phyloP scores from a whole-genome alignment of 331 rosid genomes.

The Prunus yedoensis region DNA sequence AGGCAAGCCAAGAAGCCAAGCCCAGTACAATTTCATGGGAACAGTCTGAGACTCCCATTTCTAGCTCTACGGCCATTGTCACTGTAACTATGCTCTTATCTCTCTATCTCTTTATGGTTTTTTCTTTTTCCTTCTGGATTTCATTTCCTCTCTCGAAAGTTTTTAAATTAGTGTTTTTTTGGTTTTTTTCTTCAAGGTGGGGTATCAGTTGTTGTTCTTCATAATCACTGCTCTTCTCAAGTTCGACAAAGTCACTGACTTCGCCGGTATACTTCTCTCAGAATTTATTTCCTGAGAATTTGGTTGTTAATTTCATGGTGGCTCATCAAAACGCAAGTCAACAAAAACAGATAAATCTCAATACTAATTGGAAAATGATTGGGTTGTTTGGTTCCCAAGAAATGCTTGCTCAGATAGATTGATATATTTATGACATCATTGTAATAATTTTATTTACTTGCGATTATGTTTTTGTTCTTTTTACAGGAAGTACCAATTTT shows the following conservation, averaged over 20 bases:
- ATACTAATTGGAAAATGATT: not conserved
- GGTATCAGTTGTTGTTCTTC: slow-evolving; percentile 73
- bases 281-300: slow-evolving; percentile 3
- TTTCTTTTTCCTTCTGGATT: too few species aligned
- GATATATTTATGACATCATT: not conserved
- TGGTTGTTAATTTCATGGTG: not conserved
- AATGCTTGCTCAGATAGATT: slow-evolving; percentile 5
- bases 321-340: not conserved
- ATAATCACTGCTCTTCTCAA: slow-evolving; percentile 88
- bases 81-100: too few species aligned
- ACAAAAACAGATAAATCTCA: not conserved
- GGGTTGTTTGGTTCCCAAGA: slow-evolving; percentile 23
- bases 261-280: slow-evolving; percentile 58
- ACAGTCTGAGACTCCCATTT: too few species aligned
- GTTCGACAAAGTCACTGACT: slow-evolving; percentile 94
- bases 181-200: slow-evolving; percentile 46
- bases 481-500: slow-evolving; percentile 89
- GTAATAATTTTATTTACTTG: not conserved
- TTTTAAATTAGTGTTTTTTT: slow-evolving; percentile 8
- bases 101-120: too few species aligned
- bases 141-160: not conserved
- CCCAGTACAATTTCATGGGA: too few species aligned
- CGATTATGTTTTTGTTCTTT: not conserved
- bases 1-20: too few species aligned
- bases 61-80: too few species aligned